These are phyloP conservation scores for Pythium aquatile DNA, from an alignment of 352 stramenopile species.

Conservation along the genomic window DNA sequence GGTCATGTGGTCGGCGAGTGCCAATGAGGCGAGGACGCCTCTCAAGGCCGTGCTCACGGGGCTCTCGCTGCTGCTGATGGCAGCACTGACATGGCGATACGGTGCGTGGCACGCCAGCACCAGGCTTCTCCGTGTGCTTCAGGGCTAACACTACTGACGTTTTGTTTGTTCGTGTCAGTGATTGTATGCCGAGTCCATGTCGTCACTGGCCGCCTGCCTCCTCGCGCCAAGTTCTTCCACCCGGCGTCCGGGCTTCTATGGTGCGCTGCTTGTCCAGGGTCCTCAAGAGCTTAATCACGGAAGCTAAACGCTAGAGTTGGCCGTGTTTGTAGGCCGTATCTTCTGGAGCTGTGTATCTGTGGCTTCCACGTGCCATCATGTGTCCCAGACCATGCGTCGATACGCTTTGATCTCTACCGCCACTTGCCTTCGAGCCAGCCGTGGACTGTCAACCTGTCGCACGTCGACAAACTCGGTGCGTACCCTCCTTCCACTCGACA, in stretches of 20 bases:
- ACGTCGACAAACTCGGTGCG: slow-evolving; percentile 50
- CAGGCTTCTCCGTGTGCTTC: neutral
- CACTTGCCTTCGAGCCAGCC: slow-evolving; percentile 7
- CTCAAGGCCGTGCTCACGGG: slow-evolving; percentile 44
- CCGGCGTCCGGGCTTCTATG: slow-evolving; percentile 38
- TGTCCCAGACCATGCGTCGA: slow-evolving; percentile 29
- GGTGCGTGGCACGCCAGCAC: slow-evolving; percentile 25
- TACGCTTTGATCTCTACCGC: slow-evolving; percentile 22
- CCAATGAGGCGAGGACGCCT: slow-evolving; percentile 26
- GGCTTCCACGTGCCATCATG: slow-evolving; percentile 40
- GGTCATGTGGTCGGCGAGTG: slow-evolving; percentile 32
- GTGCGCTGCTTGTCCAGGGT: slow-evolving; percentile 18
- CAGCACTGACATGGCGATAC: slow-evolving; percentile 44
- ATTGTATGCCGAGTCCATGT: slow-evolving; percentile 41
- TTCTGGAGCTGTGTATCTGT: slow-evolving; percentile 43
- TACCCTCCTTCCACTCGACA: neutral
- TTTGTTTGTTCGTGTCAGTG: neutral
- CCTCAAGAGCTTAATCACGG: too few species aligned
- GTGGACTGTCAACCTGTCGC: slow-evolving; percentile 19
- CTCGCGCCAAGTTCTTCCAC: slow-evolving; percentile 33
- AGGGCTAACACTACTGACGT: neutral
- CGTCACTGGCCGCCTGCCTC: slow-evolving; percentile 37
- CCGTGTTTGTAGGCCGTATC: slow-evolving; percentile 32
- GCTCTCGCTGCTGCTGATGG: slow-evolving; percentile 35
- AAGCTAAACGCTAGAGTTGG: neutral